These are phyloP conservation scores for Aspergillus neoniger DNA, from an alignment of 2,329 filamentous ascomycete genomes.

Conservation along the genomic window DNA sequence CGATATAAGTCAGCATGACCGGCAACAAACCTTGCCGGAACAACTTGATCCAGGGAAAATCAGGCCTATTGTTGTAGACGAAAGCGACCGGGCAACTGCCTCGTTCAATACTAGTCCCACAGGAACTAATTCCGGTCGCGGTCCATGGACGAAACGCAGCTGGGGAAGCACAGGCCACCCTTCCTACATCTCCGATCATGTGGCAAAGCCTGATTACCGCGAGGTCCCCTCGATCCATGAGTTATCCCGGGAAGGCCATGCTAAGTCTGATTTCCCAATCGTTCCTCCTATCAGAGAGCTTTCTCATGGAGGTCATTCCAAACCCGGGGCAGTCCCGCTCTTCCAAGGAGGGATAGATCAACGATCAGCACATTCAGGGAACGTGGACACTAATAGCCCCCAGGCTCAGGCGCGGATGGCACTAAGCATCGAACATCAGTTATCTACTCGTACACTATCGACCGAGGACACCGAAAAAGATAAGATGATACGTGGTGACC, in stretches of 20 bases:
- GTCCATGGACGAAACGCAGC: constrained; percentile 44
- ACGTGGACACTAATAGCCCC: constrained; percentile 43
- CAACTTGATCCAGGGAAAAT: constrained; percentile 49
- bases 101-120: constrained; percentile 47
- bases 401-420: constrained; percentile 48
- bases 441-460: constrained; percentile 42
- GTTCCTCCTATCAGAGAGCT: constrained; percentile 46
- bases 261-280: constrained; percentile 44
- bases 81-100: constrained; percentile 40
- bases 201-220: constrained; percentile 43
- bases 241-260: constrained; percentile 38
- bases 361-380: constrained; percentile 35
- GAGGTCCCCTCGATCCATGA: constrained; percentile 45
- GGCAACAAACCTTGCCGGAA: constrained; percentile 35
- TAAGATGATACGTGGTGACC: constrained; percentile 79
- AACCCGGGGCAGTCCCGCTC: constrained; percentile 36
- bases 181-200: constrained; percentile 40
- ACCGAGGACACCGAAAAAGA: constrained; percentile 72
- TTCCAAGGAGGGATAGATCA: constrained; percentile 42
- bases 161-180: constrained; percentile 42
- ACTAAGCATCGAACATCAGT: constrained; percentile 45
- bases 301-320: constrained; percentile 38
- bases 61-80: constrained; percentile 50
- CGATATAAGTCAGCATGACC: constrained; percentile 44
- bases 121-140: constrained; percentile 33